A percentile compares a stretch with the other conserved stretches of the same genome.
These are phyloP conservation scores for Colletotrichum agaves DNA, from an alignment of 2,329 filamentous ascomycete species.

Conservation along the genomic window DNA sequence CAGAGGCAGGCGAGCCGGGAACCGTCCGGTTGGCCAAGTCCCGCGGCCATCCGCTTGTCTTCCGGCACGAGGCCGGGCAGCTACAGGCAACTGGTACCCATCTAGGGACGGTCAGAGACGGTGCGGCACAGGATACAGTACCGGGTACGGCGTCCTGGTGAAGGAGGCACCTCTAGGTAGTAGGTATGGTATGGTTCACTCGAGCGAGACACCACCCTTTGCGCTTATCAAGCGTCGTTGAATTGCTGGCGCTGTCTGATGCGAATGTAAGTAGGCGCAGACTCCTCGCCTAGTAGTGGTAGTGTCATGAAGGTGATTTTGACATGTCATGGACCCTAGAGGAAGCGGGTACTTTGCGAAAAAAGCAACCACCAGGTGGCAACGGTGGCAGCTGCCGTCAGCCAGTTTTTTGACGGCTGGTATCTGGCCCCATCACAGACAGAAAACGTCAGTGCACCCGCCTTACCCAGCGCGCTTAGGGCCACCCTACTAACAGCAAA, in stretches of 20 bases:
- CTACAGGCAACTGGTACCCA: neutral
- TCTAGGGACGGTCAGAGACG: too few species aligned
- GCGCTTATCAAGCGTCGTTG: neutral
- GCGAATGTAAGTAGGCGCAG: neutral
- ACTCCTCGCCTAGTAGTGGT: neutral
- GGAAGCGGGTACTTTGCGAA: neutral
- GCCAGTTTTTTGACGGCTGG: too few species aligned
- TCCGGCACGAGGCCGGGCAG: slow-evolving; percentile 16
- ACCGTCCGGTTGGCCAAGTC: slow-evolving; percentile 4
- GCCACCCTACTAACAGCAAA: too few species aligned
- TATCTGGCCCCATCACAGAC: too few species aligned
- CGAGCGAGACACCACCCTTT: slow-evolving; percentile 3
- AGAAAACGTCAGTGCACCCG: too few species aligned
- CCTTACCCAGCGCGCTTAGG: too few species aligned
- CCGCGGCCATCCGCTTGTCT: slow-evolving; percentile 3
- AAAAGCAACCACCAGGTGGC: too few species aligned
- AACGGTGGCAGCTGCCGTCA: too few species aligned
- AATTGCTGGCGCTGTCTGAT: too few species aligned
- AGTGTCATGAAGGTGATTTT: neutral
- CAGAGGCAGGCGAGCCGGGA: neutral
- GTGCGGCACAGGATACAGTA: neutral
- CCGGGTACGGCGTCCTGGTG: neutral
- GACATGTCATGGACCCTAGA: neutral
- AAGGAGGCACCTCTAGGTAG: neutral
- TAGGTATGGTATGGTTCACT: too few species aligned